These are phyloP conservation scores for Castanea sativa DNA, from an alignment of 306 rosid genomes.

Conservation along the genomic window DNA sequence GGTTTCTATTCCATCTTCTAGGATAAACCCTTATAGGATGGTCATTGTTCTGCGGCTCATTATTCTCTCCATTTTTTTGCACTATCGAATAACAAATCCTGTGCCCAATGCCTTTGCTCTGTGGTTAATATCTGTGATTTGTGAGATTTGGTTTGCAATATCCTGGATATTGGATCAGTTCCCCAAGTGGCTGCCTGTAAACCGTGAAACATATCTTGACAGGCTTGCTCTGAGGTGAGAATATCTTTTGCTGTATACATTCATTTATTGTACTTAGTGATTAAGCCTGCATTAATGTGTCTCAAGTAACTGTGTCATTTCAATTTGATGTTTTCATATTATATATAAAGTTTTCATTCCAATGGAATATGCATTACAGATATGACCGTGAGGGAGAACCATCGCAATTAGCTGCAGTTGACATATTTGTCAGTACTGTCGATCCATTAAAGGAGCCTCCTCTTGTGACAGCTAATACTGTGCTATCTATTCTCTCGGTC, in stretches of 20 bases:
- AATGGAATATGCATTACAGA: slow-evolving; percentile 44
- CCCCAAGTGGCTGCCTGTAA: slow-evolving; percentile 97
- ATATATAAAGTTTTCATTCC: slow-evolving; percentile 22
- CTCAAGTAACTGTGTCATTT: slow-evolving; percentile 2
- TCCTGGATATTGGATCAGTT: slow-evolving; percentile 99
- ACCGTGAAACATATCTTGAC: slow-evolving; percentile 96
- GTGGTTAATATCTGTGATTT: slow-evolving; percentile 89
- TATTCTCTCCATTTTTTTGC: slow-evolving; percentile 79
- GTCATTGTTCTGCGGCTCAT: slow-evolving; percentile 84
- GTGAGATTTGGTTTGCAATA: slow-evolving; percentile 97
- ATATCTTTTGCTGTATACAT: neutral
- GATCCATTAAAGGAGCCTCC: slow-evolving; percentile 98
- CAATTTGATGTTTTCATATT: neutral
- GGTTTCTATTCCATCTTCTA: slow-evolving; percentile 91
- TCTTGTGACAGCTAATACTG: slow-evolving; percentile 93
- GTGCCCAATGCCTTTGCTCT: slow-evolving; percentile 80
- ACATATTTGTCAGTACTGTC: slow-evolving; percentile 94
- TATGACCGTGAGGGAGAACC: slow-evolving; percentile 96
- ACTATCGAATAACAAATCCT: slow-evolving; percentile 92
- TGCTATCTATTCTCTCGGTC: slow-evolving; percentile 87
- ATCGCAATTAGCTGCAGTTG: slow-evolving; percentile 89
- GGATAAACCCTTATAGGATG: slow-evolving; percentile 92
- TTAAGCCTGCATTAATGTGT: slow-evolving; percentile 9
- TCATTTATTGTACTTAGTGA: neutral
- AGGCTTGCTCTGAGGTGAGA: slow-evolving; percentile 80